Base-by-base conservation (phyloP, 1,284 basidiomycete genomes). In the Chalciporus sp. region DNA sequence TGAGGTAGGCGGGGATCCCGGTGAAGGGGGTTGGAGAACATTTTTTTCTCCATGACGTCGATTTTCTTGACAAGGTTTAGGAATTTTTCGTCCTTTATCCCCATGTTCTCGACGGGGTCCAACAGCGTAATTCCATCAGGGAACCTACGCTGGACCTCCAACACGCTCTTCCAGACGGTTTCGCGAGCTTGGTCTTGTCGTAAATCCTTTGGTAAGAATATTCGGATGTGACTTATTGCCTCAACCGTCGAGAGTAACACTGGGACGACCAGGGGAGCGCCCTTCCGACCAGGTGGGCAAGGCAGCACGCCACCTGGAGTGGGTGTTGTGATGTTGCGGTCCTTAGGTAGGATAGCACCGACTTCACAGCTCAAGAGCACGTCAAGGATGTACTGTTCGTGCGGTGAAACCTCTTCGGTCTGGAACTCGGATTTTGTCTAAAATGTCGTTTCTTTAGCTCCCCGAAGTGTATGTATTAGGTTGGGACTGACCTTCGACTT, bases 101-200 rank as follows among this genome's bases (percentile, higher is more conserved):
- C 90, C 95, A 99, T 96, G 71, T 98, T 95, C 64, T 93, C 82
- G 50, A 98, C 79, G 0, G 97, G 97, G 69, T 99, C 97, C 7
- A 99, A 79, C 7, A 96, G 75, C 0, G 91, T 79, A 44, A 98
- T 85, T 1, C 94, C 94, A 46, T 92, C 83, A 0, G 94, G 91
- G 76, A 96, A 96, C 40, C 96, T 83, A 56, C 89, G 82, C 58
- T 94, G 86, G 16, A 98, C 92, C 72, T 99, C 96, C 46, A 86
- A 71, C 16, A 99, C 84, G 57, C 91, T 92, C 77, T 94, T 94
- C 85, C 92, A 95, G 2, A 86, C 83, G 7, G 90, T 92, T 59
- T 94, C 88, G 49, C 95, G 82, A 4, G 90, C 84, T 29, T 84
- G 80, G 20, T 88, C 80, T 33, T 82, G 79, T 28, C 95, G 86